Conservation (phyloP, 192 early-diverging fungal genomes). For the Backusella mclennaniae region DNA sequence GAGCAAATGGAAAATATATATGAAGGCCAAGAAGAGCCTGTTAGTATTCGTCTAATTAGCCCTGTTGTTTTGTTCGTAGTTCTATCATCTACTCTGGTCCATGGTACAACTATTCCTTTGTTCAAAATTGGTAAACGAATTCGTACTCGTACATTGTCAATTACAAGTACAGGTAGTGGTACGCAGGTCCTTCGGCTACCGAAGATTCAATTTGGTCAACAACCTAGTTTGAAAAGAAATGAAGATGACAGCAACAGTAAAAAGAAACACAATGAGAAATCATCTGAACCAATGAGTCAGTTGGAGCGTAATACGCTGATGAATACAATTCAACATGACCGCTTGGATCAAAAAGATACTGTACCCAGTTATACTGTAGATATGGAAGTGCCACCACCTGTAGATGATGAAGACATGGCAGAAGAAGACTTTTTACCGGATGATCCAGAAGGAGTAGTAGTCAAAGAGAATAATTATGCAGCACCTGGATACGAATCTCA, state of each 20-base stretch:
- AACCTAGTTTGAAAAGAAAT: background rate
- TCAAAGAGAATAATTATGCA: background rate
- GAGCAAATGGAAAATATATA: constrained; percentile 33
- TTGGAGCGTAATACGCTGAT: constrained; percentile 22
- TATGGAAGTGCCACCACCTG: background rate
- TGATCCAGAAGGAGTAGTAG: constrained; percentile 15
- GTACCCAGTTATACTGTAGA: constrained; percentile 10
- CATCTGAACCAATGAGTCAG: constrained; percentile 10
- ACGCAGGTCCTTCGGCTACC: constrained; percentile 32
- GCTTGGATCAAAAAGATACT: background rate
- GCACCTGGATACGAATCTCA: constrained; percentile 14
- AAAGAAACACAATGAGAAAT: constrained; percentile 2
- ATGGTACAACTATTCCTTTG: constrained; percentile 81
- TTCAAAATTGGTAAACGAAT: constrained; percentile 62
- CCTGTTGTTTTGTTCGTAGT: constrained; percentile 75
- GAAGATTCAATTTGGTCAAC: constrained; percentile 33
- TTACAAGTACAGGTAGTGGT: constrained; percentile 25
- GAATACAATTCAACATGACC: constrained; percentile 19
- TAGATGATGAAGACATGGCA: constrained; percentile 13
- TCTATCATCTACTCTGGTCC: constrained; percentile 75
- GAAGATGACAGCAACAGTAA: constrained; percentile 12
- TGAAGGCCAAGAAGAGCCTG: constrained; percentile 5
- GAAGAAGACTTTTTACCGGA: constrained; percentile 34
- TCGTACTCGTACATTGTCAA: constrained; percentile 35
- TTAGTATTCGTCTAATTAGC: constrained; percentile 31